phyloP scores from a whole-genome alignment of 352 stramenopile genomes.

The Phytophthora chlamydospora region DNA sequence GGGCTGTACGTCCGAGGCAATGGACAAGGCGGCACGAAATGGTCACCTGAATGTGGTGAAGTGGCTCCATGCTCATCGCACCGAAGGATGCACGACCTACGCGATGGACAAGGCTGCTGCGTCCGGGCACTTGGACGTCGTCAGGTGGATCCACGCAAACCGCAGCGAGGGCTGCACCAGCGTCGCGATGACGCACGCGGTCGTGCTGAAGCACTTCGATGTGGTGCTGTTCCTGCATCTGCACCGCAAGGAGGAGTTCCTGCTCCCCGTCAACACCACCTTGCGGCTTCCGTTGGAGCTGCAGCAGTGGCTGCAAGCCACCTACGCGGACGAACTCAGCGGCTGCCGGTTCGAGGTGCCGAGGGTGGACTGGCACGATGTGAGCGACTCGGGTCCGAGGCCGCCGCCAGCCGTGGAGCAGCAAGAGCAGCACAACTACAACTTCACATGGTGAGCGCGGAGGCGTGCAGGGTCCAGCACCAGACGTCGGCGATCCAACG shows the following conservation, averaged over 20 bases:
- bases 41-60: conserved; percentile 19
- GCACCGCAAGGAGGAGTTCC: conserved; percentile 10
- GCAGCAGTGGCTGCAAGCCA: conserved; percentile 15
- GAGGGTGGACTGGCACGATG: conserved; percentile 3
- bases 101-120: conserved; percentile 24
- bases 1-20: conserved; percentile 14
- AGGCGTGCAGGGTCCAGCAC: too few species aligned
- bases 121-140: conserved; percentile 12
- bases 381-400: background rate
- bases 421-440: background rate
- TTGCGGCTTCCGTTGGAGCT: conserved; percentile 10
- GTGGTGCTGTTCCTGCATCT: conserved; percentile 25
- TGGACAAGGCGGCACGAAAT: conserved; percentile 19
- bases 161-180: conserved; percentile 15
- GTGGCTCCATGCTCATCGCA: conserved; percentile 20
- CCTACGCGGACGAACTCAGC: conserved; percentile 7
- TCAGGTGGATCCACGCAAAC: conserved; percentile 22
- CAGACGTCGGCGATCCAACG: background rate
- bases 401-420: background rate
- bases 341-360: conserved; percentile 10
- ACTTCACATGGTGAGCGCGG: conserved; percentile 4
- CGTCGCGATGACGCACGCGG: conserved; percentile 9
- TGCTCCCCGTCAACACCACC: background rate
- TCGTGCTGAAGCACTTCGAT: conserved; percentile 12
- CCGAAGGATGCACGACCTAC: conserved; percentile 6